Evolutionary conservation across 2,329 filamentous ascomycete genomes (phyloP).

Genomic region (Penicillium vulpinum): DNA sequence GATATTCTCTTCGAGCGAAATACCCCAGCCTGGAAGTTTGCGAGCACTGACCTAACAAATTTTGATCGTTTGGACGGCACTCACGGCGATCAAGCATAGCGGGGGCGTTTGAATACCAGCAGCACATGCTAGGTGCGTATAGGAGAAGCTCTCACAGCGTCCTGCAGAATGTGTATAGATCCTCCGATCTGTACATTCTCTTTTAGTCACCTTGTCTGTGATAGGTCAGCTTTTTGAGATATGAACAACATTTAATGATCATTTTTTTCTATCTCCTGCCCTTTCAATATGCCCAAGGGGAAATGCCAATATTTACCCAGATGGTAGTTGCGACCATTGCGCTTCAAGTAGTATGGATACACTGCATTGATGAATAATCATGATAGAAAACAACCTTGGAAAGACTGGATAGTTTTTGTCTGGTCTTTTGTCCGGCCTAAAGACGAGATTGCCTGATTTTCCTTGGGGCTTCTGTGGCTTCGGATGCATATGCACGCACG

Average conservation of each 20-base stretch:
- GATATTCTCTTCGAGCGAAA: slow-evolving; percentile 33
- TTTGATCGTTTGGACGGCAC: background rate
- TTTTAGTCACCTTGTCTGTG: background rate
- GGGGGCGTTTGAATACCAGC: background rate
- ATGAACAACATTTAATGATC: background rate
- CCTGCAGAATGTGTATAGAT: background rate
- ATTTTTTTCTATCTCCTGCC: background rate
- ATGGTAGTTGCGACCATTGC: background rate
- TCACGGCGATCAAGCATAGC: background rate
- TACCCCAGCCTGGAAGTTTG: slow-evolving; percentile 27
- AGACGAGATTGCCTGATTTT: background rate
- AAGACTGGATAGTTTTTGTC: background rate
- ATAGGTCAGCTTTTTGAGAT: background rate
- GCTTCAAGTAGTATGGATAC: too few species aligned
- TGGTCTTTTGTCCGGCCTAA: background rate
- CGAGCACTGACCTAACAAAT: background rate
- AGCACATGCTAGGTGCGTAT: background rate
- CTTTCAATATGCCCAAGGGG: background rate
- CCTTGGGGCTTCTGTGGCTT: background rate
- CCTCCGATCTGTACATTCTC: background rate
- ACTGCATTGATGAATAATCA: too few species aligned
- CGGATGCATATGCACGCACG: background rate
- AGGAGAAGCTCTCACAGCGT: background rate
- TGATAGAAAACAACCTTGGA: background rate
- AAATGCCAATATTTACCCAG: background rate